A percentile compares a stretch with the other conserved stretches of the same genome.
Evolutionary conservation across 441 rosid species (phyloP).

Genomic region (Gossypium schwendimanii): DNA sequence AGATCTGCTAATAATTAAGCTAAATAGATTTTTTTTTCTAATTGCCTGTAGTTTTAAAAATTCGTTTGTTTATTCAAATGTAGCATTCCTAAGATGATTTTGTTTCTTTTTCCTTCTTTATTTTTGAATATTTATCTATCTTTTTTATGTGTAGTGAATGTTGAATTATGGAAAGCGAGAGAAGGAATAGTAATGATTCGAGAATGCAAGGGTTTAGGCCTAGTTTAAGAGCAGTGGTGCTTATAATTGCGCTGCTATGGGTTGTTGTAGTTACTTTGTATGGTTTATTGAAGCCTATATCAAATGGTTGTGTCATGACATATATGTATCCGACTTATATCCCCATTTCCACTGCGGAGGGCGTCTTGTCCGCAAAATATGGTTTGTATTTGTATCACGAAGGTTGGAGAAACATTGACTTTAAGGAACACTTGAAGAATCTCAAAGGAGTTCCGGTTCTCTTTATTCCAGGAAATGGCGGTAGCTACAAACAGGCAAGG

Average conservation of each 20-base stretch:
- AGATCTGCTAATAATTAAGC: not conserved
- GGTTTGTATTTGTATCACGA: conserved; percentile 80
- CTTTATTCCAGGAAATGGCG: conserved; percentile 89
- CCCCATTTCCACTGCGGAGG: conserved; percentile 47
- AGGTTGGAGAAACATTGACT: conserved; percentile 91
- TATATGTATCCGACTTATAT: conserved; percentile 90
- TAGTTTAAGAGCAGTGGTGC: conserved; percentile 32
- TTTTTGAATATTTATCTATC: not conserved
- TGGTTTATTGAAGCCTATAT: conserved; percentile 56
- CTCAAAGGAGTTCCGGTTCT: conserved; percentile 85
- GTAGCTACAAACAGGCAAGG: conserved; percentile 91
- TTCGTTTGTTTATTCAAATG: not conserved
- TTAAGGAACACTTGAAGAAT: conserved; percentile 58
- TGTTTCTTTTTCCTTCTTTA: not conserved
- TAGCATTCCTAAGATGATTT: not conserved
- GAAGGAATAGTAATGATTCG: not conserved
- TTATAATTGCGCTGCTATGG: conserved; percentile 37
- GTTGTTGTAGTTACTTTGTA: conserved; percentile 50
- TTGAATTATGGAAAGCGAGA: not conserved
- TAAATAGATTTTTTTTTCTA: not conserved
- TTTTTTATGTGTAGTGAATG: not conserved
- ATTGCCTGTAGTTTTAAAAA: not conserved
- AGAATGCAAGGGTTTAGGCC: conserved; percentile 17
- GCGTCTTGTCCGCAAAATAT: conserved; percentile 46
- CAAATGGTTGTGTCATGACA: conserved; percentile 82